phyloP scores from a whole-genome alignment of 2,329 filamentous ascomycete species.

The Phyllosticta ampelicida region DNA sequence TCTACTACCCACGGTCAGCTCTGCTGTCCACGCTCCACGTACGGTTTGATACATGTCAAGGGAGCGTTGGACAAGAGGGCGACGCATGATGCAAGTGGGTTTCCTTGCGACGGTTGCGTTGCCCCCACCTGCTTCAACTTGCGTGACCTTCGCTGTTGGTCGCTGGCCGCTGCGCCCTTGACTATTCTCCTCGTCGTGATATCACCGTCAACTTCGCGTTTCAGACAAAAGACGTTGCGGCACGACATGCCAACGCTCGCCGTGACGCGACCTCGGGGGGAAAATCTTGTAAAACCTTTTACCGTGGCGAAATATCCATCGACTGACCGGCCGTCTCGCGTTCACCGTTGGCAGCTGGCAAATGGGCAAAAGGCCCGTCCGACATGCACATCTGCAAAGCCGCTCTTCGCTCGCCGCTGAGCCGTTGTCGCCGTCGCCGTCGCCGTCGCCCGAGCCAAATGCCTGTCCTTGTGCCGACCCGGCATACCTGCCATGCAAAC shows the following conservation, averaged over 20 bases:
- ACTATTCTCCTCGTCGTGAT: background rate
- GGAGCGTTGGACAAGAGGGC: background rate
- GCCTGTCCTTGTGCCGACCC: background rate
- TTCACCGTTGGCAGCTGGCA: background rate
- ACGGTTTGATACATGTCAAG: background rate
- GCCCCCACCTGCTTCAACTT: background rate
- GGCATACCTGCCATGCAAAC: background rate
- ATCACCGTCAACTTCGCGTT: background rate
- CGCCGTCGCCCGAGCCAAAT: background rate
- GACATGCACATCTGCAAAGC: background rate
- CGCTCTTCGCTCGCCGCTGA: background rate
- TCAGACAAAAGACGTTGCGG: background rate
- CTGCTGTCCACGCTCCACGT: background rate
- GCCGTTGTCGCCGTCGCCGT: background rate
- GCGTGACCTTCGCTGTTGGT: too few relatives aligned
- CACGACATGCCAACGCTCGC: too few relatives aligned
- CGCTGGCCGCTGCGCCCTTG: background rate
- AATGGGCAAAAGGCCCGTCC: background rate
- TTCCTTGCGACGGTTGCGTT: background rate
- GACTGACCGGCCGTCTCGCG: background rate
- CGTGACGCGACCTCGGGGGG: too few relatives aligned
- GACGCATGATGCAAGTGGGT: background rate
- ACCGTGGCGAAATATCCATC: background rate
- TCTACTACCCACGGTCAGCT: background rate
- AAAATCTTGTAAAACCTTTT: too few relatives aligned